Conservation (phyloP, 345 rosid genomes). For the Lumnitzera racemosa region DNA sequence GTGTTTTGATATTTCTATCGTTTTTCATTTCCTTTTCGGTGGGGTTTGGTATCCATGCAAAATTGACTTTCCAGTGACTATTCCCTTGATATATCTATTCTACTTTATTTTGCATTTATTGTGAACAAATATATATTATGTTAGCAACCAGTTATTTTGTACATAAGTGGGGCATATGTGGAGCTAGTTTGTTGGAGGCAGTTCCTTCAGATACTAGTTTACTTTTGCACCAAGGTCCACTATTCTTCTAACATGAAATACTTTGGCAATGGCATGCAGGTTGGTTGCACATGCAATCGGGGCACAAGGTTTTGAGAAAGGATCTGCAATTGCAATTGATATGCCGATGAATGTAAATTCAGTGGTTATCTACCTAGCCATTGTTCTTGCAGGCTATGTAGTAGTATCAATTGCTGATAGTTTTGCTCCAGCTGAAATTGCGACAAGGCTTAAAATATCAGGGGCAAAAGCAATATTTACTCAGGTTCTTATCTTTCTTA, state of each 20-base stretch:
- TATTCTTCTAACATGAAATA: constrained; percentile 5
- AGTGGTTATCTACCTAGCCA: constrained; percentile 85
- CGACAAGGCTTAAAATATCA: constrained; percentile 82
- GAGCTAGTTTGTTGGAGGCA: too few relatives aligned
- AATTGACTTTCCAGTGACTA: too few relatives aligned
- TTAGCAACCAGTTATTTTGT: too few relatives aligned
- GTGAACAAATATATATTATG: too few relatives aligned
- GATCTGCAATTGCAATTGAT: constrained; percentile 84
- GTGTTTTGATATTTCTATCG: too few relatives aligned
- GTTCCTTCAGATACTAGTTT: too few relatives aligned
- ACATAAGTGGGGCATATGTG: too few relatives aligned
- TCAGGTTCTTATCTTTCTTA: constrained; percentile 41
- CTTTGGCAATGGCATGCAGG: constrained; percentile 36
- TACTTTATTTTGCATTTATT: too few relatives aligned
- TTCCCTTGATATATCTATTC: too few relatives aligned
- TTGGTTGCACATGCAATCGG: constrained; percentile 65
- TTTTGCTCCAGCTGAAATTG: constrained; percentile 77
- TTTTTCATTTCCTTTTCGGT: too few relatives aligned
- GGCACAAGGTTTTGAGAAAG: constrained; percentile 55
- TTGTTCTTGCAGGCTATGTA: constrained; percentile 72
- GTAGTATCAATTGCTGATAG: constrained; percentile 99
- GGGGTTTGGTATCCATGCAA: too few relatives aligned
- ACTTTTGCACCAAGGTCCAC: too few relatives aligned
- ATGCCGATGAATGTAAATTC: constrained; percentile 93
- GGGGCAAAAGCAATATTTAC: constrained; percentile 84